These are phyloP conservation scores for Pseudopithomyces maydicus DNA, from an alignment of 2,329 filamentous ascomycete genomes.

Conservation along the genomic window DNA sequence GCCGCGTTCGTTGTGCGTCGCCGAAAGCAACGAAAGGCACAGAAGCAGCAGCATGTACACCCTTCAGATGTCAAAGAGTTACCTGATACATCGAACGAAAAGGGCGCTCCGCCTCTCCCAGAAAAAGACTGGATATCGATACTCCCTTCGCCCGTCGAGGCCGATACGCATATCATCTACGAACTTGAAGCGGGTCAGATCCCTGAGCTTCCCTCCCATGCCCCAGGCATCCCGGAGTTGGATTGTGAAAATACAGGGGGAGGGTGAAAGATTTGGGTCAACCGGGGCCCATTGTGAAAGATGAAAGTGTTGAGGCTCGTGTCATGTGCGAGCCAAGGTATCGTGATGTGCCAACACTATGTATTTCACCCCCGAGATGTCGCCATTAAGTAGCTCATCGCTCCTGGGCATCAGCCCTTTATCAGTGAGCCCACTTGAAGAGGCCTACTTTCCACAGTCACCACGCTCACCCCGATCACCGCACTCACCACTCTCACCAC, in stretches of 20 bases:
- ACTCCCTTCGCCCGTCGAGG: constrained; percentile 22
- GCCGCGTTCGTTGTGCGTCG: constrained; percentile 27
- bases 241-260: constrained; percentile 9
- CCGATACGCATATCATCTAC: constrained; percentile 24
- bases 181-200: constrained; percentile 26
- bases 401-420: constrained; percentile 9
- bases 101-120: constrained; percentile 7
- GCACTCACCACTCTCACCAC: not conserved
- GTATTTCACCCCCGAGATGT: constrained; percentile 5
- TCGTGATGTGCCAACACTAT: constrained; percentile 4
- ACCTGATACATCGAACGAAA: constrained; percentile 19
- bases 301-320: not conserved
- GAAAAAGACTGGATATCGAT: constrained; percentile 3
- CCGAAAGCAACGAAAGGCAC: constrained; percentile 16
- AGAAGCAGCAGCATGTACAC: constrained; percentile 8
- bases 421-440: constrained; percentile 9
- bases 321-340: not conserved
- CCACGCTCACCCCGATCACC: not conserved
- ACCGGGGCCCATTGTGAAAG: not conserved
- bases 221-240: constrained; percentile 16
- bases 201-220: constrained; percentile 26
- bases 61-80: constrained; percentile 7
- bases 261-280: not conserved
- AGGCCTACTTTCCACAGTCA: constrained; percentile 7
- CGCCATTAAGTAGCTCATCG: not conserved